These are phyloP conservation scores for Trichoderma endophyticum DNA, from an alignment of 2,329 filamentous ascomycete species.

Conservation along the genomic window DNA sequence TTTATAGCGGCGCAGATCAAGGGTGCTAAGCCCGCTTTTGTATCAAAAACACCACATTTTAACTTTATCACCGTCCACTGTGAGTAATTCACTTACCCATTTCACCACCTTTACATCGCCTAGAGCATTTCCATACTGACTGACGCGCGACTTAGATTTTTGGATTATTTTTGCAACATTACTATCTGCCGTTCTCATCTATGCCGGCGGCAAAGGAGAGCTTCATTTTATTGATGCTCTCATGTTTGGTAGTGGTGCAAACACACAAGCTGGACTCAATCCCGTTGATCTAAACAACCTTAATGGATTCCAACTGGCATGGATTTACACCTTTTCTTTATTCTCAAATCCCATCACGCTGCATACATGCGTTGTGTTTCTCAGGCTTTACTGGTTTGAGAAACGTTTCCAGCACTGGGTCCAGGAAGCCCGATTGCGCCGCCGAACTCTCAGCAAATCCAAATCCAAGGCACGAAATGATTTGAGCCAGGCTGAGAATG, in stretches of 20 bases:
- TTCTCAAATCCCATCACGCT: constrained; percentile 80
- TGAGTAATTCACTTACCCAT: constrained; percentile 40
- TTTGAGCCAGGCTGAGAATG: constrained; percentile 51
- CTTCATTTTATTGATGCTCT: constrained; percentile 82
- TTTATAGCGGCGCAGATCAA: constrained; percentile 43
- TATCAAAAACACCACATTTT: constrained; percentile 63
- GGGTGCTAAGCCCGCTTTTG: constrained; percentile 53
- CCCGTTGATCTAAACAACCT: constrained; percentile 67
- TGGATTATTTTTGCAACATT: constrained; percentile 76
- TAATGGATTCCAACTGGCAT: constrained; percentile 69
- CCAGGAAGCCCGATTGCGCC: constrained; percentile 63
- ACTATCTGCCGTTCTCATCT: constrained; percentile 74
- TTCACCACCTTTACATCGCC: background rate
- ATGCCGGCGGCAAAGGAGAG: constrained; percentile 52
- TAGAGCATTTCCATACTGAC: constrained; percentile 22
- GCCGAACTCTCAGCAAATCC: constrained; percentile 62
- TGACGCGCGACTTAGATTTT: constrained; percentile 52
- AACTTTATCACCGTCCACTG: constrained; percentile 82
- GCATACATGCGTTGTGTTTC: constrained; percentile 81
- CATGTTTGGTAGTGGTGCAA: constrained; percentile 79
- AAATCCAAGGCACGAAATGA: constrained; percentile 49
- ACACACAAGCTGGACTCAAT: constrained; percentile 92
- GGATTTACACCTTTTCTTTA: constrained; percentile 69
- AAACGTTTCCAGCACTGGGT: constrained; percentile 88
- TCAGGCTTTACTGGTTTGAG: constrained; percentile 97